Conservation (phyloP, 768 basidiomycete genomes). For the Macrolepiota albuminosa region DNA sequence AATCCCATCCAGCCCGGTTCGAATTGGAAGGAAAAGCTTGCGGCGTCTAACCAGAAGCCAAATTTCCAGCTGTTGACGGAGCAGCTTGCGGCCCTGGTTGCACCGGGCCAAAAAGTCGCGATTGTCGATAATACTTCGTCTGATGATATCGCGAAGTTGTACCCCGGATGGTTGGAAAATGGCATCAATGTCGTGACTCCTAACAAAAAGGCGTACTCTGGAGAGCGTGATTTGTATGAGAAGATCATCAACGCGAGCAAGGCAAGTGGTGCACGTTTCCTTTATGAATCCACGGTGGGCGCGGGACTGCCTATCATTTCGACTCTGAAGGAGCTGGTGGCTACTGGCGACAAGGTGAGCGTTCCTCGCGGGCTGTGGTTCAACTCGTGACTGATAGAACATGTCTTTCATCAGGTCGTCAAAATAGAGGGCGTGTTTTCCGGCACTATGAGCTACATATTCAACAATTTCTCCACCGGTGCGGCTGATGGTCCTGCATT, state of each 20-base stretch:
- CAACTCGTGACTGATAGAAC: background rate
- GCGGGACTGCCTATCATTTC: constrained; percentile 92
- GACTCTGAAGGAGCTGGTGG: constrained; percentile 87
- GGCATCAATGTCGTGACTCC: constrained; percentile 92
- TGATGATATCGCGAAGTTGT: constrained; percentile 72
- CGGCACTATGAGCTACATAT: constrained; percentile 98
- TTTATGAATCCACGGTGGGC: constrained; percentile 92
- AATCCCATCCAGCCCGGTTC: constrained; percentile 34
- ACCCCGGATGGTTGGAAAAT: constrained; percentile 71
- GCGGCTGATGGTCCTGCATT: constrained; percentile 68
- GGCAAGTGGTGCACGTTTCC: constrained; percentile 59
- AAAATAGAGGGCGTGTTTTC: constrained; percentile 98
- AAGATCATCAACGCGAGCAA: constrained; percentile 57
- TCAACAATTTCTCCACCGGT: constrained; percentile 88
- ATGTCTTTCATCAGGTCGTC: constrained; percentile 43
- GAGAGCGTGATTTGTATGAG: constrained; percentile 61
- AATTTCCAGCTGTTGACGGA: constrained; percentile 45
- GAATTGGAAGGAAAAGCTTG: constrained; percentile 34
- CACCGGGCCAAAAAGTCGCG: constrained; percentile 46
- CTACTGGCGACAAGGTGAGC: constrained; percentile 85
- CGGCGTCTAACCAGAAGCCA: constrained; percentile 37
- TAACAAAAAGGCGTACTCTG: constrained; percentile 96
- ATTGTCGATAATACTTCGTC: constrained; percentile 94
- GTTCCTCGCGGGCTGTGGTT: background rate
- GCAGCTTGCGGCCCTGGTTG: constrained; percentile 41